Evolutionary conservation across 208 protist genomes (phyloP).

Genomic region (Sergeia podlipaevii): DNA sequence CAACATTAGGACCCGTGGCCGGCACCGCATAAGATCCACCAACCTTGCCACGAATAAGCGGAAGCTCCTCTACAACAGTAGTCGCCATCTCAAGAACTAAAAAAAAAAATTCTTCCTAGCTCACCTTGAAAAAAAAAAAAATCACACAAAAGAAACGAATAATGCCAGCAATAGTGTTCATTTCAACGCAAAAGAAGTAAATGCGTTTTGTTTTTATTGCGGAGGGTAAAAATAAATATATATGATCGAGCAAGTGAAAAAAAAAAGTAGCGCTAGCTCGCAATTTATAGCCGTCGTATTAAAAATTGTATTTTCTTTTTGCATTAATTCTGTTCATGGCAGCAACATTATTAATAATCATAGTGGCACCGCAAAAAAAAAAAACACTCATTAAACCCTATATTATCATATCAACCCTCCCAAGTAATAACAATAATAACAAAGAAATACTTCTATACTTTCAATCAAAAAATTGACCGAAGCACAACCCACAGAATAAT

Average conservation of each 20-base stretch:
- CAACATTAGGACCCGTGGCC: slow-evolving; percentile 50
- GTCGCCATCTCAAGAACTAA: neutral
- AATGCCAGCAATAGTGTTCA: neutral
- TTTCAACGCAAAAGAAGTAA: too few relatives aligned
- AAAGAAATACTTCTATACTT: slow-evolving; percentile 10
- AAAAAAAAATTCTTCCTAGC: slow-evolving; percentile 12
- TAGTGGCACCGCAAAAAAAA: slow-evolving; percentile 13
- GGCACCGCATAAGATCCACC: slow-evolving; percentile 15
- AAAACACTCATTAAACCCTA: slow-evolving; percentile 8
- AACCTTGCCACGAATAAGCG: slow-evolving; percentile 67
- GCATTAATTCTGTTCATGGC: neutral
- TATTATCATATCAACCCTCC: slow-evolving; percentile 4
- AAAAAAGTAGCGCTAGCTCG: neutral
- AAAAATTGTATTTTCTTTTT: slow-evolving; percentile 4
- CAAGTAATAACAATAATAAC: too few relatives aligned
- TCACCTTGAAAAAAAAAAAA: slow-evolving; percentile 7
- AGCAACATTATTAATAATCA: slow-evolving; percentile 4
- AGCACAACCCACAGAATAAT: slow-evolving; percentile 15
- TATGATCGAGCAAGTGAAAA: too few relatives aligned
- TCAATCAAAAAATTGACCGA: slow-evolving; percentile 4
- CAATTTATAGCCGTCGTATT: neutral
- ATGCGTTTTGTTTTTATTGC: too few relatives aligned
- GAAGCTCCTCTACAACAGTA: slow-evolving; percentile 61
- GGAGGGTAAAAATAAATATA: too few relatives aligned
- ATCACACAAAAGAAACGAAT: slow-evolving; percentile 5